Conservation (phyloP, 345 rosid species). For the Euclidium syriacum region DNA sequence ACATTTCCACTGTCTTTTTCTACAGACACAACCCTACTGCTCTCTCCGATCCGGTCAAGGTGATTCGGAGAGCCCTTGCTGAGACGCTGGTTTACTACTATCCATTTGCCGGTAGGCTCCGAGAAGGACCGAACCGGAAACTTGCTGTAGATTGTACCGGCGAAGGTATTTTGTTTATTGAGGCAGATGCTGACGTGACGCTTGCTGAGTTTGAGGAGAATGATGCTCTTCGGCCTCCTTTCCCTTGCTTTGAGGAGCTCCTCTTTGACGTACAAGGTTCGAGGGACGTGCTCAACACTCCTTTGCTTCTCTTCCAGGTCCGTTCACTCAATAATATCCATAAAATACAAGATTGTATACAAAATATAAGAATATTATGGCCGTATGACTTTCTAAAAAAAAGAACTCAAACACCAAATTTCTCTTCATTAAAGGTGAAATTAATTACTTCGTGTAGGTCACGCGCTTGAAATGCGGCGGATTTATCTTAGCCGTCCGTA, state of each 20-base stretch:
- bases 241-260: conserved; percentile 34
- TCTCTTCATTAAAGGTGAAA: too few species aligned
- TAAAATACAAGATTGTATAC: not conserved
- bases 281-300: conserved; percentile 21
- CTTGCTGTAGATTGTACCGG: conserved; percentile 34
- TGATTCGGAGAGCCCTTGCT: conserved; percentile 25
- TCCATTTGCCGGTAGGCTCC: conserved; percentile 34
- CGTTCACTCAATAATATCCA: not conserved
- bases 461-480: conserved; percentile 38
- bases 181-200: conserved; percentile 37
- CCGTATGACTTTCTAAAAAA: too few species aligned
- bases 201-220: conserved; percentile 25
- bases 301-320: conserved; percentile 35
- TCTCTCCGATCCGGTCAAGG: conserved; percentile 17
- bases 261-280: conserved; percentile 25
- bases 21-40: conserved; percentile 25
- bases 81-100: conserved; percentile 28
- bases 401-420: too few species aligned
- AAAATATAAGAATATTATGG: too few species aligned
- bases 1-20: conserved; percentile 33
- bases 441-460: conserved; percentile 10
- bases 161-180: conserved; percentile 35
- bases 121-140: conserved; percentile 33
- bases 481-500: conserved; percentile 27
- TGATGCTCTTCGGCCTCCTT: conserved; percentile 31